Percentiles rank a stretch among this genome's conserved stretches.
These are phyloP conservation scores for Penicillium cosmopolitanum DNA, from an alignment of 495 filamentous ascomycete species.

Conservation along the genomic window DNA sequence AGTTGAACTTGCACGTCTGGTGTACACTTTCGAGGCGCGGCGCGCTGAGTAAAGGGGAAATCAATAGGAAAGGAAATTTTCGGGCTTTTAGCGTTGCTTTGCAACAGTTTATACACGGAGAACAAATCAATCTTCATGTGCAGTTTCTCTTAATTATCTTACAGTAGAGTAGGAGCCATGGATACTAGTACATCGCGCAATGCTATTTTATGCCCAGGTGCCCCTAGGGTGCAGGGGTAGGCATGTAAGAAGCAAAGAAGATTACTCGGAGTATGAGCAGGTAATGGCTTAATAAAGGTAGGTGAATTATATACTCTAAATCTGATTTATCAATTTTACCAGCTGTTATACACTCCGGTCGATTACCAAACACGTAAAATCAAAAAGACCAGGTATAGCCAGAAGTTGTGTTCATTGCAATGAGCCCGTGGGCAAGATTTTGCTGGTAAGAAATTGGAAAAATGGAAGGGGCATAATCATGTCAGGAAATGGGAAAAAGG, in stretches of 20 bases:
- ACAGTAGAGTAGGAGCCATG: too few relatives aligned
- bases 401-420: conserved; percentile 1
- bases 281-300: too few relatives aligned
- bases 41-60: conserved; percentile 4
- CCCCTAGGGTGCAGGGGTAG: too few relatives aligned
- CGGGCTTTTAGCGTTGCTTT: conserved; percentile 3
- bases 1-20: conserved; percentile 65
- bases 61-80: not conserved
- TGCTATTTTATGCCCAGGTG: too few relatives aligned
- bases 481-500: conserved; percentile 5
- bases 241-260: too few relatives aligned
- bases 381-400: not conserved
- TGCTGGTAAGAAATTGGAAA: conserved; percentile 1
- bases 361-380: not conserved
- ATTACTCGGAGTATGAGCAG: too few relatives aligned
- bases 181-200: too few relatives aligned
- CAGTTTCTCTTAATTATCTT: not conserved
- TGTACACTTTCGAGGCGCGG: conserved; percentile 65
- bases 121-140: not conserved
- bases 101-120: not conserved
- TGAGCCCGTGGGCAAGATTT: conserved; percentile 6
- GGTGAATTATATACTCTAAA: not conserved
- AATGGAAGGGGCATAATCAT: conserved; percentile 5
- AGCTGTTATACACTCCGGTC: not conserved
- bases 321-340: not conserved